Evolutionary conservation across 306 rosid species (phyloP).

Genomic region (Quercus robur): DNA sequence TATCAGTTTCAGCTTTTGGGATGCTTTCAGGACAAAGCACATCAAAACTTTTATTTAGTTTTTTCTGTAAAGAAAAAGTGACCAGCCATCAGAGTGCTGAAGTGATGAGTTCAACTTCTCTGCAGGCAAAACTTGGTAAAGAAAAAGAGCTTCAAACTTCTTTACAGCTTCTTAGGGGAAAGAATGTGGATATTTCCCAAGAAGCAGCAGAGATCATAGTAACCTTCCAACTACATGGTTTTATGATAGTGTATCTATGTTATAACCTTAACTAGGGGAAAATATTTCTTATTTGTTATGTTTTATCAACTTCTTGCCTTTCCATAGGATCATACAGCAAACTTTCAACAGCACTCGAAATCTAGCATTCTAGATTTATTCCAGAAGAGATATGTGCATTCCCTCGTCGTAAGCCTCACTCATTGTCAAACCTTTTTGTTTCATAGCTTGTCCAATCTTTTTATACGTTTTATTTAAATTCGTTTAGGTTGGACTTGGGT

Average conservation of each 20-base stretch:
- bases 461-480: background rate
- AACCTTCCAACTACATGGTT: constrained; percentile 6
- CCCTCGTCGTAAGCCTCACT: constrained; percentile 60
- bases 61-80: no score
- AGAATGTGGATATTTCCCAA: constrained; percentile 44
- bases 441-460: background rate
- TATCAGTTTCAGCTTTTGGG: no score
- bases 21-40: background rate
- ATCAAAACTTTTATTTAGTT: background rate
- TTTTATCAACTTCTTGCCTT: background rate
- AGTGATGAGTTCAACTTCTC: constrained; percentile 19
- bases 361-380: constrained; percentile 54
- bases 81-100: background rate
- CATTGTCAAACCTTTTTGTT: background rate
- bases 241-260: background rate
- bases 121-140: constrained; percentile 66
- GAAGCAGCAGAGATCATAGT: constrained; percentile 81
- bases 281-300: background rate
- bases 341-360: constrained; percentile 48
- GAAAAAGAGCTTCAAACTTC: constrained; percentile 50
- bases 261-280: background rate
- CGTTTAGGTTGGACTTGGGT: constrained; percentile 73
- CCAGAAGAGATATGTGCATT: constrained; percentile 57
- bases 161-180: constrained; percentile 66
- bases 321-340: constrained; percentile 64